Conservation (phyloP, 164 flowering plant genomes). For the Amborella trichopoda region DNA sequence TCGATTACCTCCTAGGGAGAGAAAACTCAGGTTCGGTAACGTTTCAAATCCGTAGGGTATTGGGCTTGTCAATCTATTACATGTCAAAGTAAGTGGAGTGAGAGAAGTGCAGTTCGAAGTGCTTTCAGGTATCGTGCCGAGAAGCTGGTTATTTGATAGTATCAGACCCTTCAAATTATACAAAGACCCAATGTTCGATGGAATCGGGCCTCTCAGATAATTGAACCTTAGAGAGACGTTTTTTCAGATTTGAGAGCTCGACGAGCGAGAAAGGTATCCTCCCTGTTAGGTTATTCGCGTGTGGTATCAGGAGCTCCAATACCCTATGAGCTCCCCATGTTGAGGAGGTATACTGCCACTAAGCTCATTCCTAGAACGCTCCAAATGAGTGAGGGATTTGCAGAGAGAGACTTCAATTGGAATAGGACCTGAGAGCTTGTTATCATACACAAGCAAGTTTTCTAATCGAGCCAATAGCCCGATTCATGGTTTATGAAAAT, state of each 20-base stretch:
- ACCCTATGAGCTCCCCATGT: constrained; percentile 39
- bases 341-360: constrained; percentile 39
- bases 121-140: constrained; percentile 56
- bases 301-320: constrained; percentile 32
- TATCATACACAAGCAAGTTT: constrained; percentile 24
- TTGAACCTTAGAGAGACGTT: constrained; percentile 34
- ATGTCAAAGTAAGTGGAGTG: constrained; percentile 12
- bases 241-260: constrained; percentile 33
- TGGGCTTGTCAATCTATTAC: constrained; percentile 38
- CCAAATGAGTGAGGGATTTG: constrained; percentile 31
- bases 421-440: constrained; percentile 37
- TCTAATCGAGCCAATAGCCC: constrained; percentile 30
- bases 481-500: no score
- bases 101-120: constrained; percentile 53
- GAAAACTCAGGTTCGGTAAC: constrained; percentile 35
- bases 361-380: constrained; percentile 40
- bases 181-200: constrained; percentile 39
- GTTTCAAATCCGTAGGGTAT: constrained; percentile 45
- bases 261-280: constrained; percentile 40
- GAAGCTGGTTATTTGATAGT: constrained; percentile 26
- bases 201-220: constrained; percentile 40
- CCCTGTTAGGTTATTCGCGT: constrained; percentile 45
- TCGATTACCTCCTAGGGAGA: constrained; percentile 31
- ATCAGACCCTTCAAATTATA: constrained; percentile 31
- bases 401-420: constrained; percentile 34